Base-by-base conservation (phyloP, 495 filamentous ascomycete species). In the Xylaria scruposa region DNA sequence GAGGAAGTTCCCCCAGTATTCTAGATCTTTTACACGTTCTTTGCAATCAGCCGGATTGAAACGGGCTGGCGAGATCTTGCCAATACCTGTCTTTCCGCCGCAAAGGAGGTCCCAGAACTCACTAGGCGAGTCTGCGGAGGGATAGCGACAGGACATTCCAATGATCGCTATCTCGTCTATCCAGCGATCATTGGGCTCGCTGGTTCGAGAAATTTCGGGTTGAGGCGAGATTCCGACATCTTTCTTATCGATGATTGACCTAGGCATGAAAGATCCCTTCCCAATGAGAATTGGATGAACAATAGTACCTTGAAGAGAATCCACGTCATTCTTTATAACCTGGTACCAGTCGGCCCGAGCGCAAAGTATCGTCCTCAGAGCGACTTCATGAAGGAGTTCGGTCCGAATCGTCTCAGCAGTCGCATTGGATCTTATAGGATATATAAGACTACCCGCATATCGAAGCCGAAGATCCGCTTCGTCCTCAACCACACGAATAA, bases 71-170 rank as follows among this genome's bases (percentile, higher is more conserved):
- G 58, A 60, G 17, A 60, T 60, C 9, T 60, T 60, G 58, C 58
- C 31, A 21, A 60, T 60, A 31, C 58, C 19, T 33, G 31, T 60
- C 9, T 60, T 74, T 44, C 75, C 75, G 4, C 31, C 29, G 19
- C 68, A 63, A n/a, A 77, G 53, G 54, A 77, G 60, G 29, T 77
- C 59, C 75, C 75, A 77, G 33, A 77, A 60, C 24, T 76, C 71
- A 17, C 76, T 72, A 13, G 76, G 21, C 26, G 59, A 67, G 10
- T 74, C 47, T 4, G 70, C 75, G 26, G 81, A 83, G 17, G 83
- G 83, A 15, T 85, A 74, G 31, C 83, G 80, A 64, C 83, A 85
- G 31, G 83, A 70, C 76, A 84, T 78, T 29, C 83, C 83, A 60
- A 85, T 74, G 46, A 85, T 78, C 42, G 83, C 83, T 47, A 82